phyloP scores from a whole-genome alignment of 2,329 filamentous ascomycete species.

The Phialocephala subalpina region DNA sequence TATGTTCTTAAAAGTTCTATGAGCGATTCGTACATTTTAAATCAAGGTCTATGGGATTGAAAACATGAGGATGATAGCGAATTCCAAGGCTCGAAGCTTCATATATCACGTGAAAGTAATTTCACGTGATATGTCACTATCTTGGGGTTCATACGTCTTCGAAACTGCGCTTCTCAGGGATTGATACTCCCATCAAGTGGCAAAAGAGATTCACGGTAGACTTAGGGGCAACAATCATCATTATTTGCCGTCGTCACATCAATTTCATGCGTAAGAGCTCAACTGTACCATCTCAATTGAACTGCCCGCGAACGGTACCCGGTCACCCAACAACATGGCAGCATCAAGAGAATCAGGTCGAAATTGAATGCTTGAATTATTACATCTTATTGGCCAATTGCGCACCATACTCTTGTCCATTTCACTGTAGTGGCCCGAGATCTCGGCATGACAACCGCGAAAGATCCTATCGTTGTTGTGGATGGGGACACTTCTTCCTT shows the following conservation, averaged over 20 bases:
- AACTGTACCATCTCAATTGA: not conserved
- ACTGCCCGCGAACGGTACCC: not conserved
- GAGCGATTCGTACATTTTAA: too few relatives aligned
- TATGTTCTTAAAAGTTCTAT: too few relatives aligned
- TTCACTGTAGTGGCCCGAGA: slow-evolving; percentile 2
- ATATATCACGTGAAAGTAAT: not conserved
- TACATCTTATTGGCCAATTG: not conserved
- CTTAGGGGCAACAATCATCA: not conserved
- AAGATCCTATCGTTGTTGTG: not conserved
- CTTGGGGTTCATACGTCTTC: not conserved
- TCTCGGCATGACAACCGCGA: not conserved
- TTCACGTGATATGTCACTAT: too few relatives aligned
- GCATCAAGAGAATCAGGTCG: not conserved
- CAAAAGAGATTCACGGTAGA: not conserved
- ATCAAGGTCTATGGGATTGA: too few relatives aligned
- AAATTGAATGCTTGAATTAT: not conserved
- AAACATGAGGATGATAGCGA: too few relatives aligned
- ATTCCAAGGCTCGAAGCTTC: too few relatives aligned
- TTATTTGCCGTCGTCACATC: not conserved
- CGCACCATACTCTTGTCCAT: not conserved
- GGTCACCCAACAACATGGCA: not conserved
- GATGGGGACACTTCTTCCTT: not conserved
- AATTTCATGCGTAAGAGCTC: not conserved
- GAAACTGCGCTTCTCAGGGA: not conserved
- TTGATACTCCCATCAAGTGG: not conserved